Base-by-base conservation (phyloP, 768 basidiomycete genomes). In the Dentipellis fragilis region DNA sequence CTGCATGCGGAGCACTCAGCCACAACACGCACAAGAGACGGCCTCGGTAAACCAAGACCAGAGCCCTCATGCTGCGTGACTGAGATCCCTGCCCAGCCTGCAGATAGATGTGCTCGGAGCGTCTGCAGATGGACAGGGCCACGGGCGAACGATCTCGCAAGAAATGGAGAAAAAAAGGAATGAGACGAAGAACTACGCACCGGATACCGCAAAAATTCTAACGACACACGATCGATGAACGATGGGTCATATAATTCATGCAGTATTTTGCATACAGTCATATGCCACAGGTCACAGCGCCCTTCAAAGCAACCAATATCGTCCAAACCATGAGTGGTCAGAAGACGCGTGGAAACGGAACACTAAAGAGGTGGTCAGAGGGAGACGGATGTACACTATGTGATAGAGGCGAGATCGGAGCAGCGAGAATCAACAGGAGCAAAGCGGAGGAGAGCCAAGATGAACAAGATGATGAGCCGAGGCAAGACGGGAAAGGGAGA, bases 1-100 rank as follows among this genome's bases (percentile, higher is more conserved):
- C 73, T 72, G 29, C 29, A 29, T 29, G 29, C 29, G 29, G 29
- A 29, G 29, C 29, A 29, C 29, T 29, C 29, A 29, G 29, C 29
- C 29, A 29, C 29, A 29, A 3, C 29, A 3, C 3, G 29, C 29
- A 29, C 29, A 16, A 16, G 42, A 45, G 42, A 19, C 67, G 60
- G 48, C 10, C 17, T 19, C 23, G 39, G 29, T 38, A 38, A 22
- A 40, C 49, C n/a, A 35, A 52, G 54, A 47, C 55, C 55, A n/a
- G 9, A 23, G n/a, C 17, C 39, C 22, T 29, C 37, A 12, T 36
- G 17, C 11, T 19, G 3, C 12, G 11, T 35, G 45, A 6, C 29
- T 14, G n/a, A 14, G 14, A 16, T 17, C 16, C 39, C 35, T 19
- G 49, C 10, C 37, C 12, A 37, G 48, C 22, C 19, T 17, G 19